Conservation (phyloP, 108 stramenopile genomes). For the Schizochytrium sp. region DNA sequence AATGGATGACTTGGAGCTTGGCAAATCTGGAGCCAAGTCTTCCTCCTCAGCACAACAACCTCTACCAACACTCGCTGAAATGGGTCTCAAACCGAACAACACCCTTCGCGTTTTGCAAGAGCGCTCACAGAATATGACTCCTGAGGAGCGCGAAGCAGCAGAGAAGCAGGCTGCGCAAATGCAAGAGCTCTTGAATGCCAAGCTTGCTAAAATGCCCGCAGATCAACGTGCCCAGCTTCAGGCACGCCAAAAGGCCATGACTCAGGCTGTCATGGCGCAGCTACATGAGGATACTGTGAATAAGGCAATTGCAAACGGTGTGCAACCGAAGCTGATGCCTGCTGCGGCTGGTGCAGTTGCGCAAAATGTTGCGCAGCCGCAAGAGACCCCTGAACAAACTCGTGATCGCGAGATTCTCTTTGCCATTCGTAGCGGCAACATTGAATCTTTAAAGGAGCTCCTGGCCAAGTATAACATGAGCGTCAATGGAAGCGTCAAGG, state of each 20-base stretch:
- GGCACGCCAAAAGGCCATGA: neutral
- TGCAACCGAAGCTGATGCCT: conserved; percentile 1
- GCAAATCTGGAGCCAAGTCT: neutral
- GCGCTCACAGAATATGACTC: neutral
- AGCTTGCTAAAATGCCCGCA: neutral
- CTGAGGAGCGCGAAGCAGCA: neutral
- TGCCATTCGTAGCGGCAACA: conserved; percentile 42
- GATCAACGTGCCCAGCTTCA: conserved; percentile 5
- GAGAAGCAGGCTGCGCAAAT: neutral
- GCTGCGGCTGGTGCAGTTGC: neutral
- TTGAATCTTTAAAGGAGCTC: neutral
- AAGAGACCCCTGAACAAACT: neutral
- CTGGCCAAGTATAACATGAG: neutral
- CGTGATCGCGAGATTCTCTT: conserved; percentile 53
- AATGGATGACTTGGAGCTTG: neutral
- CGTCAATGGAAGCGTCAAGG: neutral
- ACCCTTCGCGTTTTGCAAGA: conserved; percentile 14
- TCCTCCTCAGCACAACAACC: neutral
- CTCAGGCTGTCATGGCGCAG: conserved; percentile 55
- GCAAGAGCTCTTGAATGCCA: conserved; percentile 23
- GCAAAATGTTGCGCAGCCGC: neutral
- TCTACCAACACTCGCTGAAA: neutral
- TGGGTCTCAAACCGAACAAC: conserved; percentile 20
- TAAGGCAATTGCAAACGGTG: neutral
- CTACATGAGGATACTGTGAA: conserved; percentile 7